Evolutionary conservation across 1,284 basidiomycete genomes (phyloP), one percentile per base, ranked within the genome.

Genomic region (Pisolithus thermaeus): DNA sequence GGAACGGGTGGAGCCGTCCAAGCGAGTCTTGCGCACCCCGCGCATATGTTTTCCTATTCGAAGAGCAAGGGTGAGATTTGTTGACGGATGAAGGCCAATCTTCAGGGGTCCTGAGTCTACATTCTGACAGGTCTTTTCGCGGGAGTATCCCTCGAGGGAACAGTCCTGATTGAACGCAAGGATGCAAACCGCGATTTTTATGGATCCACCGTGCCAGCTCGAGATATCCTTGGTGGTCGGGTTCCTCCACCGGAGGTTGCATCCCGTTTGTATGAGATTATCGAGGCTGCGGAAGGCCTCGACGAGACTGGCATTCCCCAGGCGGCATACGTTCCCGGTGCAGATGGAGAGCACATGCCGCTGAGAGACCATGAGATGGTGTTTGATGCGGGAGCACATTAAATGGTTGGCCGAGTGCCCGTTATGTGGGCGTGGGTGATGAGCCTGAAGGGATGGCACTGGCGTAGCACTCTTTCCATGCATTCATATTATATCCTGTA

Each of bases 221-320:
- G 81, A 45, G 93, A 97, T 67, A 92, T 99, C 58, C 81, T 98
- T 22, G 80, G 87, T 52, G 95, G 96, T 39, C 87, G 89, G 38
- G 94, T 98, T 0, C 96, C 96, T 1, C 92, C 96, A 9, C 96
- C 96, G 0, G 96, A 98, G 71, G 92, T 96, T 49, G 96, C 96
- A 0, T 92, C 90, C 25, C 80, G 81, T 55, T 73, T 99, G 65
- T 98, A 98, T 69, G 96, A 97, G 67, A 88, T 97, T 61, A 94
- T 97, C 61, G 95, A 98, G 66, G 84, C 87, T 38, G 87, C 87
- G 3, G 87, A 90, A 67, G 87, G 87, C 37, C 70, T 90, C 43
- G 88, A 91, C 61, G 87, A 90, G 70, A 77, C 76, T 1, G 87
- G 85, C 3, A 70, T 97, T 12, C 92, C 93, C 0, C 81, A 90